A percentile compares a stretch with the other conserved stretches of the same genome.
Evolutionary conservation across 441 rosid genomes (phyloP).

Genomic region (Breynia disticha): DNA sequence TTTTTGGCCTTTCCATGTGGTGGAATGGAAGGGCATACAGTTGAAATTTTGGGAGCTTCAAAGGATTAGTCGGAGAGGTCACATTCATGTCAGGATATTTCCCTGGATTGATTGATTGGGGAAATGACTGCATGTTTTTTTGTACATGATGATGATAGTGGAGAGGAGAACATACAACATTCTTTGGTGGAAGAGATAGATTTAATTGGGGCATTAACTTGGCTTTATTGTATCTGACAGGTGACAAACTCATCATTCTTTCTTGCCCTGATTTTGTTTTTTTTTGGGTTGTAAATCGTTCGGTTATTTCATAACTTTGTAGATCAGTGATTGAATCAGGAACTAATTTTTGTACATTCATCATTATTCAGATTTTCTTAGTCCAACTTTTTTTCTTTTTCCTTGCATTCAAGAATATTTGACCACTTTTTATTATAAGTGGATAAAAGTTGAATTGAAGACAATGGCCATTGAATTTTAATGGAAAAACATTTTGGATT

Average conservation of each 20-base stretch:
- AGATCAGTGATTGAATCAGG: conserved; percentile 16
- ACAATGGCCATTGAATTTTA: too few species aligned
- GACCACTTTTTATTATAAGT: too few species aligned
- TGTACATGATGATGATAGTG: conserved; percentile 30
- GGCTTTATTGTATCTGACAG: conserved; percentile 33
- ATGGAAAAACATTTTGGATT: too few species aligned
- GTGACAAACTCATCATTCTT: conserved; percentile 25
- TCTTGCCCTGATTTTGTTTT: conserved; percentile 23
- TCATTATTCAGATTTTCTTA: too few species aligned
- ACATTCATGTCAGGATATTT: conserved; percentile 24
- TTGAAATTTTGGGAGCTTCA: conserved; percentile 29
- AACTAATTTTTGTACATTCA: not conserved
- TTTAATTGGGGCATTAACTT: conserved; percentile 20
- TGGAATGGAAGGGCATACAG: conserved; percentile 33
- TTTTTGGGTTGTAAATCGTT: conserved; percentile 33
- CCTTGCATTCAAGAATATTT: too few species aligned
- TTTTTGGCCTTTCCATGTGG: conserved; percentile 20
- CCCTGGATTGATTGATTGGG: conserved; percentile 20
- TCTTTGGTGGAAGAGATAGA: conserved; percentile 17
- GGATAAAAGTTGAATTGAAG: too few species aligned
- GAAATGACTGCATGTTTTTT: conserved; percentile 20
- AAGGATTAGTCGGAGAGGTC: conserved; percentile 27
- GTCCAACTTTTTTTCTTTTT: too few species aligned
- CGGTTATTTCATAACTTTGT: conserved; percentile 16
- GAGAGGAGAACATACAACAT: conserved; percentile 10